A percentile compares a stretch with the other conserved stretches of the same genome.
These are phyloP conservation scores for Vitis rupestris DNA, from an alignment of 164 flowering plant genomes.

Conservation along the genomic window DNA sequence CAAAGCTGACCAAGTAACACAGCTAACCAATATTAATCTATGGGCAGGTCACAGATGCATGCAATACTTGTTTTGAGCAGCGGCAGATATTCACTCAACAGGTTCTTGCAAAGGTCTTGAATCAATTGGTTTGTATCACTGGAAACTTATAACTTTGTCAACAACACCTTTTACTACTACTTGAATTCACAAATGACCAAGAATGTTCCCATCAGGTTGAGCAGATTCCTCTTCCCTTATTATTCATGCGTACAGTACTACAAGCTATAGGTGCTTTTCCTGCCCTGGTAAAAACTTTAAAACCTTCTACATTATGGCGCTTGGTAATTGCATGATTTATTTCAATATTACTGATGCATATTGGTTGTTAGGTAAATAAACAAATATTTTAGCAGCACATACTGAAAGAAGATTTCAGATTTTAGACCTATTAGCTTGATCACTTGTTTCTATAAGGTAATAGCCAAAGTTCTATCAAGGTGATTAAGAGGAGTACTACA, in stretches of 20 bases:
- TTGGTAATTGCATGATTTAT: neutral
- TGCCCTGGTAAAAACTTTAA: conserved; percentile 59
- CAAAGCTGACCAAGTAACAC: neutral
- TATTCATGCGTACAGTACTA: conserved; percentile 96
- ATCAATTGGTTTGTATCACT: conserved; percentile 70
- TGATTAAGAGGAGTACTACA: too few relatives aligned
- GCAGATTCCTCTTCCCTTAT: conserved; percentile 91
- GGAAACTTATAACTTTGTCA: neutral
- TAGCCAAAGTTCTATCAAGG: too few relatives aligned
- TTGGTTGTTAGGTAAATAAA: too few relatives aligned
- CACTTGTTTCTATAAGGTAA: too few relatives aligned
- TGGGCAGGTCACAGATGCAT: conserved; percentile 94
- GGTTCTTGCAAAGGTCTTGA: conserved; percentile 92
- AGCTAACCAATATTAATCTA: conserved; percentile 6
- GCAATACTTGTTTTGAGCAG: conserved; percentile 95
- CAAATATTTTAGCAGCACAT: too few relatives aligned
- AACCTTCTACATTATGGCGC: too few relatives aligned
- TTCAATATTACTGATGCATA: neutral
- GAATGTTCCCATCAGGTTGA: conserved; percentile 66
- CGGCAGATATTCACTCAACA: conserved; percentile 83
- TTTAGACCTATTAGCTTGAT: too few relatives aligned
- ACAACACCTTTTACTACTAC: neutral
- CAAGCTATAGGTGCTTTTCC: conserved; percentile 96
- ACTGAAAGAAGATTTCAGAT: too few relatives aligned
- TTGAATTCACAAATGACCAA: conserved; percentile 6